A percentile compares a stretch with the other conserved stretches of the same genome.
These are phyloP conservation scores for Boletus sp. DNA, from an alignment of 768 basidiomycete species.

Conservation along the genomic window DNA sequence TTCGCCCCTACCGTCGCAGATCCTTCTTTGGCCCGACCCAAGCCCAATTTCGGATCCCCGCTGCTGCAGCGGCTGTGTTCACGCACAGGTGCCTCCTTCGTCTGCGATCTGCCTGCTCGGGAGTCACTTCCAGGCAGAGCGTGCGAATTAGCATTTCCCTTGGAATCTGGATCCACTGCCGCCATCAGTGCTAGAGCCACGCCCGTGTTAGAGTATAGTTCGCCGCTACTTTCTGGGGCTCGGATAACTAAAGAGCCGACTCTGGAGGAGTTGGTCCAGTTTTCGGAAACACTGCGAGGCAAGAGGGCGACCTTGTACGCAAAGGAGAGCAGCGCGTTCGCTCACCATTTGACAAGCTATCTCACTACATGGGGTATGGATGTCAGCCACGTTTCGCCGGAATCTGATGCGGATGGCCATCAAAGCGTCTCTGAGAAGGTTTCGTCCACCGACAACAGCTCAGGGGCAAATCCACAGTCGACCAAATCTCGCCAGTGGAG, in stretches of 20 bases:
- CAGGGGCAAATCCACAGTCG: constrained; percentile 2
- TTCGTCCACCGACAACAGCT: constrained; percentile 6
- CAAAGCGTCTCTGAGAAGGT: constrained; percentile 18
- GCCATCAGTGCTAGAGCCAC: constrained; percentile 37
- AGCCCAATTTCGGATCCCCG: constrained; percentile 45
- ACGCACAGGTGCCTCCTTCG: constrained; percentile 51
- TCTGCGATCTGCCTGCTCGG: constrained; percentile 40
- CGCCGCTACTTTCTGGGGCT: constrained; percentile 46
- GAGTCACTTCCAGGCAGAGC: constrained; percentile 45
- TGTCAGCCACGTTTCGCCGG: constrained; percentile 72
- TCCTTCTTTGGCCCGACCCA: constrained; percentile 25
- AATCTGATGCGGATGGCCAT: constrained; percentile 47
- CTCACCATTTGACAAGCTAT: constrained; percentile 89
- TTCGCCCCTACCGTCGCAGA: constrained; percentile 9
- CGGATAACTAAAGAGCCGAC: constrained; percentile 68
- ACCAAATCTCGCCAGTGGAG: constrained; percentile 25
- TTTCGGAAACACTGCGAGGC: constrained; percentile 79
- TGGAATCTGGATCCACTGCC: constrained; percentile 58
- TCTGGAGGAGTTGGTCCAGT: constrained; percentile 70
- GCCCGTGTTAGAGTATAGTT: constrained; percentile 46
- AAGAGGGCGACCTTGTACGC: constrained; percentile 84
- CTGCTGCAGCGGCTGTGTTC: constrained; percentile 59
- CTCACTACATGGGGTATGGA: constrained; percentile 95
- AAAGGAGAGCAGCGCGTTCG: constrained; percentile 82
- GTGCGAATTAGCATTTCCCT: constrained; percentile 61